Evolutionary conservation across 2,329 filamentous ascomycete genomes (phyloP).

Genomic region (Drechslerella stenobrocha): DNA sequence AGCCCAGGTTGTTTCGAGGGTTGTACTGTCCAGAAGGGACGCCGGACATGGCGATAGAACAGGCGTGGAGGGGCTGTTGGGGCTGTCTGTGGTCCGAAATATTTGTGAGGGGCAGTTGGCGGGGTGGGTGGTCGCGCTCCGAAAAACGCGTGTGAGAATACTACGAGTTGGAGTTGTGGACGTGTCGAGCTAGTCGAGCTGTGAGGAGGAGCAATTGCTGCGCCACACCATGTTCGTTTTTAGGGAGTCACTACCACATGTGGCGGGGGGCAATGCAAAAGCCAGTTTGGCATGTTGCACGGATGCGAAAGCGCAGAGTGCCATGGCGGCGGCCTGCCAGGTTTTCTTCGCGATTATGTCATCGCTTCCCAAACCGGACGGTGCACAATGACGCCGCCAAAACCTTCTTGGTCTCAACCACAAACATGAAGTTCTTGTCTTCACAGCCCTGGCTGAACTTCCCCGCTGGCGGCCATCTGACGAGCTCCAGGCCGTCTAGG

Average conservation of each 20-base stretch:
- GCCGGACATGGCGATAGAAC: slow-evolving; percentile 26
- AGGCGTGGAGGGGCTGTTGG: not conserved
- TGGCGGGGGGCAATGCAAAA: no score
- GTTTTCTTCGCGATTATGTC: slow-evolving; percentile 26
- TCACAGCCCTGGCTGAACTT: not conserved
- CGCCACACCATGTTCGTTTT: no score
- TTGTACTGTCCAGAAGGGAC: slow-evolving; percentile 31
- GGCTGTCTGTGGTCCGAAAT: not conserved
- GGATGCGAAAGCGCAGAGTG: slow-evolving; percentile 30
- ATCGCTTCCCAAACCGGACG: not conserved
- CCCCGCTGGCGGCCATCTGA: no score
- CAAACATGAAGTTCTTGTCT: not conserved
- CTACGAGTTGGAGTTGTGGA: no score
- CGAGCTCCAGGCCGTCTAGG: not conserved
- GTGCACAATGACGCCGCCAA: not conserved
- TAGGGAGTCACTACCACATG: no score
- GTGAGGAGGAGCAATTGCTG: no score
- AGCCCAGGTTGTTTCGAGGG: slow-evolving; percentile 37
- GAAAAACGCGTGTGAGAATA: no score
- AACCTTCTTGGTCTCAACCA: not conserved
- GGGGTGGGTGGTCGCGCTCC: no score
- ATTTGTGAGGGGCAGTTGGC: no score
- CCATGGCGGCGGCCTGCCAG: slow-evolving; percentile 9
- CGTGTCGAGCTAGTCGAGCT: no score
- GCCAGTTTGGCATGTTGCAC: slow-evolving; percentile 29